Base-by-base conservation (phyloP, 805 yeast genomes). In the Dipodascopsis uninucleata region DNA sequence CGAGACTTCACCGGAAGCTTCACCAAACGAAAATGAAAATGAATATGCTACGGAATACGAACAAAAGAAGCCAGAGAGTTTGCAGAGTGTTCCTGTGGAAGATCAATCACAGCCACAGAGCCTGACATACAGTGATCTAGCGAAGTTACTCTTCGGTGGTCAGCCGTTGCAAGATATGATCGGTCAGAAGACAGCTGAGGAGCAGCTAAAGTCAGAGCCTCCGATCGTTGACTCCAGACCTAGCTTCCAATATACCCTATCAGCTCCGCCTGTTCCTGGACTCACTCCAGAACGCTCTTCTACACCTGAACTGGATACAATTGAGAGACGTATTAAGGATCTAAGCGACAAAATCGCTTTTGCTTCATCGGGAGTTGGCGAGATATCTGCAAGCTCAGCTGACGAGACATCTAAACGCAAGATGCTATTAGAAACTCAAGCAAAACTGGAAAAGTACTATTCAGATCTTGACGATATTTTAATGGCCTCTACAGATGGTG, bases 391-490 rank as follows among this genome's bases (percentile, higher is more conserved):
- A 4, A 9, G 42, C 5, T 17, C 17, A 22, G 31, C 5, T 6
- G 26, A 16, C 17, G 43, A 34, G 26, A 14, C 41, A 9, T 36
- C 22, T 10, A 28, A 25, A 23, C 39, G 45, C 18, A 20, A 34
- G 25, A 20, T 21, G 8, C 35, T 55, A n/a, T 36, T 48, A 12
- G 39, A 28, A 22, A 49, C 52, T 21, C 53, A 56, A 28, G 31
- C 41, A 8, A 49, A 49, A 31, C 52, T 56, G n/a, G 59, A 56
- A 37, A 36, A 40, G n/a, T 39, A 48, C 17, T 56, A 56, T 41
- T 56, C 59, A 18, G 56, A 56, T 28, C 49, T 56, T 8, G 59
- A 56, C 20, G 59, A 44, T 16, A 56, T 56, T 26, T 34, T 39
- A 22, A 25, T 50, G 18, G 21, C 47, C 20, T 35, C 45, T 12